Evolutionary conservation across 768 basidiomycete species (phyloP), one percentile per base, ranked within the genome.

Genomic region (Kwoniella sp.): DNA sequence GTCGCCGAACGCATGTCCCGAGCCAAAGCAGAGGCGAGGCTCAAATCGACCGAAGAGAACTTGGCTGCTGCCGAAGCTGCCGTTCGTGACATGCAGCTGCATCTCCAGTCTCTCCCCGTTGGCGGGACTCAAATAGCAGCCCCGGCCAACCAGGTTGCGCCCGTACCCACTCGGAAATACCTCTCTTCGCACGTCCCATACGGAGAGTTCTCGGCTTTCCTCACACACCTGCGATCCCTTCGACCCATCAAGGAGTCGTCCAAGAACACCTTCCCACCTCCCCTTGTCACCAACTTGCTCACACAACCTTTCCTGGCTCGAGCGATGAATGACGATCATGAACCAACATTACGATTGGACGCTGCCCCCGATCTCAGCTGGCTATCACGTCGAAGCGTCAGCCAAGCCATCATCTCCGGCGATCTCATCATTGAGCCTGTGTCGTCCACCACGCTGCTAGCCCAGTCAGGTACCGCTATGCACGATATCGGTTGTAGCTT

Each of bases 331-430:
- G 91, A 96, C 74, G 91, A 96, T 72, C 89, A 91, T 20, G 93
- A 99, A 63, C 89, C 93, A 0, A 89, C 91, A 0, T 78, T 95
- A 26, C 84, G 95, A 8, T 80, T 99, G 15, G 95, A 98, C 68
- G 77, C 88, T n/a, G 91, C 95, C 0, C 89, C 92, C 0, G 88
- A 90, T 11, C 77, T 99, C 28, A 91, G 88, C 65, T 98, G 89
- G 88, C 79, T 98, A n/a, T 86, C 87, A 14, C 81, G 91, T 23
- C 83, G 90, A 25, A 84, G 84, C 3, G 86, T 98, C 20, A 79
- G 84, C 3, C 76, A 83, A 22, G 93, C 93, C 5, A 87, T 99
- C 52, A 83, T 96, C 59, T 81, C 80, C 8, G 89, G 89, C 0
- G 87, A 91, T 67, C 80, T 99, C 25, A 82, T 81, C 12, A 84